phyloP scores from a whole-genome alignment of 1,139 yeast genomes.

The Hansenula anomala region DNA sequence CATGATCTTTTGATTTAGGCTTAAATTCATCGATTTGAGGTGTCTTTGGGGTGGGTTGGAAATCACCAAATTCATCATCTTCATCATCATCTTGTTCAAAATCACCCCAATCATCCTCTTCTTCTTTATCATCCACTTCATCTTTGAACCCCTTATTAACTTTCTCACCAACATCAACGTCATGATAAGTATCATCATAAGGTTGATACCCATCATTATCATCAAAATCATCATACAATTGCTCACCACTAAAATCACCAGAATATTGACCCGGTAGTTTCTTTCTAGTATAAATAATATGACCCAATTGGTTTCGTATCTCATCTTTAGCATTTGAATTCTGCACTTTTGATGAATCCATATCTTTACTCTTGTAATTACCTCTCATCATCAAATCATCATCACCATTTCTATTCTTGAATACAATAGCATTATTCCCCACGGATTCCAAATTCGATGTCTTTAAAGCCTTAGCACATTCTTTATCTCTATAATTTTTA shows the following conservation, averaged over 20 bases:
- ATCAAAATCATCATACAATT: neutral
- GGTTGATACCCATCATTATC: neutral
- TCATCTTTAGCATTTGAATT: slow-evolving; percentile 11
- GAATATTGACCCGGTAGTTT: slow-evolving; percentile 9
- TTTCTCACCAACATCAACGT: neutral
- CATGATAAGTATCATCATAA: slow-evolving; percentile 18
- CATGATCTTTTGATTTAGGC: neutral
- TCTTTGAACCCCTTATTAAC: neutral
- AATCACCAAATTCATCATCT: slow-evolving; percentile 30
- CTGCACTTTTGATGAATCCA: slow-evolving; percentile 9
- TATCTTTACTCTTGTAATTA: slow-evolving; percentile 7
- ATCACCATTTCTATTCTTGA: neutral
- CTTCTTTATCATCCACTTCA: slow-evolving; percentile 5
- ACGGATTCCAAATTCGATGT: slow-evolving; percentile 1
- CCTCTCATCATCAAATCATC: neutral
- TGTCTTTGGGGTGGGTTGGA: slow-evolving; percentile 15
- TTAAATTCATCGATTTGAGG: neutral
- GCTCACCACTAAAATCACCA: neutral
- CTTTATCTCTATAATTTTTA: slow-evolving; percentile 2
- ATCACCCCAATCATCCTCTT: slow-evolving; percentile 1
- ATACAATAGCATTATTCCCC: slow-evolving; percentile 5
- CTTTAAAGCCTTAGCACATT: slow-evolving; percentile 5
- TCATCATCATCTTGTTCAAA: slow-evolving; percentile 17
- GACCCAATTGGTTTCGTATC: slow-evolving; percentile 7
- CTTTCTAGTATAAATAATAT: slow-evolving; percentile 6